Evolutionary conservation across 345 rosid genomes (phyloP).

Genomic region (Arabidopsis thaliana): DNA sequence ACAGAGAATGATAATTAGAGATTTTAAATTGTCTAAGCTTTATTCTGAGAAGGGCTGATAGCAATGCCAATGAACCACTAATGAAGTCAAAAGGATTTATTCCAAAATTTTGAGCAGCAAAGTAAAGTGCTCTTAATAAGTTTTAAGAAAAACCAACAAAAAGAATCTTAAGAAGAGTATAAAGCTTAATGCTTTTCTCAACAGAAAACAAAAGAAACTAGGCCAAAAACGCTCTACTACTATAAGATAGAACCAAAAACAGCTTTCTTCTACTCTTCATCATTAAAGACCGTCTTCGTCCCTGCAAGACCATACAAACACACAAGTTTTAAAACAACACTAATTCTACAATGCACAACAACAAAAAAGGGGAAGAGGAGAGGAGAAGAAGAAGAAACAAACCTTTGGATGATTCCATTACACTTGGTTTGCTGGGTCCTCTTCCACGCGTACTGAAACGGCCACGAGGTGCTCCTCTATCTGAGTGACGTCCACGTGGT

Average conservation of each 20-base stretch:
- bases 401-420: conserved; percentile 41
- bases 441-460: conserved; percentile 22
- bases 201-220: not conserved
- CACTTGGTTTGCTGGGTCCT: conserved; percentile 50
- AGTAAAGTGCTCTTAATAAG: not conserved
- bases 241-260: not conserved
- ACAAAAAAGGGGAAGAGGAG: not conserved
- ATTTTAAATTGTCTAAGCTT: not conserved
- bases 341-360: not conserved
- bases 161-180: not conserved
- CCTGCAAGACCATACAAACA: conserved; percentile 42
- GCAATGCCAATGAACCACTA: not conserved
- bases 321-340: conserved; percentile 5
- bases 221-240: not conserved
- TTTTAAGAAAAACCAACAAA: conserved; percentile 1
- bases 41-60: not conserved
- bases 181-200: not conserved
- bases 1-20: not conserved
- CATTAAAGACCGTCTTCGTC: conserved; percentile 47
- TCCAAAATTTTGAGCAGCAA: not conserved
- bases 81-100: not conserved
- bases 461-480: conserved; percentile 9
- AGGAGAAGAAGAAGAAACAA: conserved; percentile 18
- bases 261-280: conserved; percentile 33
- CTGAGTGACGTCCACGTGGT: conserved; percentile 30